Evolutionary conservation across 305 asterid species (phyloP).

Genomic region (Striga hermonthica): DNA sequence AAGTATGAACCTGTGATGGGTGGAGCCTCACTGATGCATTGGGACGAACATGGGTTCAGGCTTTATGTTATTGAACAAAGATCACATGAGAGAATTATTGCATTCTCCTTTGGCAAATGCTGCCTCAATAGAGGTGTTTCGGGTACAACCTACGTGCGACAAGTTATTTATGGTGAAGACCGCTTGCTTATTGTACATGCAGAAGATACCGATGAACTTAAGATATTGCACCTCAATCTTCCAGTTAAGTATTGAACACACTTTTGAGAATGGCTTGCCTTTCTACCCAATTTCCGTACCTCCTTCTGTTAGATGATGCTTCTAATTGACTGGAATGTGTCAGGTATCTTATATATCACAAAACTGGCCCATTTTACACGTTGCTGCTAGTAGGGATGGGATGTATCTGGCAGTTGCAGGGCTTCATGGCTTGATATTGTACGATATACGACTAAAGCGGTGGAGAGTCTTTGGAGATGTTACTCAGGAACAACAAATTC

Average conservation of each 20-base stretch:
- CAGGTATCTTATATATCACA: constrained; percentile 96
- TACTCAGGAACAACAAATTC: constrained; percentile 95
- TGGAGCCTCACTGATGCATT: constrained; percentile 83
- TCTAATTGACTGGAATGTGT: constrained; percentile 37
- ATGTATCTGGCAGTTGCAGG: constrained; percentile 99
- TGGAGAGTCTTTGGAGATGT: constrained; percentile 99
- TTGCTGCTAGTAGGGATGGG: constrained; percentile 99
- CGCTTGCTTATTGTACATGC: constrained; percentile 96
- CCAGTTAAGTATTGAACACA: constrained; percentile 70
- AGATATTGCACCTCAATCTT: constrained; percentile 87
- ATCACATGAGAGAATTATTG: constrained; percentile 82
- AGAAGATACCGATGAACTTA: constrained; percentile 96
- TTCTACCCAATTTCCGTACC: neutral
- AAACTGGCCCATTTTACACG: constrained; percentile 98
- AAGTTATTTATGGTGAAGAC: constrained; percentile 97
- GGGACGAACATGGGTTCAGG: constrained; percentile 98
- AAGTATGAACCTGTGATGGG: constrained; percentile 96
- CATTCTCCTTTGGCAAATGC: constrained; percentile 96
- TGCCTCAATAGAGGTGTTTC: constrained; percentile 98
- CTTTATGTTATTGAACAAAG: constrained; percentile 93
- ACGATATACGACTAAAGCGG: constrained; percentile 79
- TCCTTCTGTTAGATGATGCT: constrained; percentile 30
- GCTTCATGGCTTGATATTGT: constrained; percentile 90
- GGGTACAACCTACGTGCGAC: constrained; percentile 87
- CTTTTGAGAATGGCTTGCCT: constrained; percentile 23